Base-by-base conservation (phyloP, 2,329 filamentous ascomycete genomes). In the Aschersonia sp. region DNA sequence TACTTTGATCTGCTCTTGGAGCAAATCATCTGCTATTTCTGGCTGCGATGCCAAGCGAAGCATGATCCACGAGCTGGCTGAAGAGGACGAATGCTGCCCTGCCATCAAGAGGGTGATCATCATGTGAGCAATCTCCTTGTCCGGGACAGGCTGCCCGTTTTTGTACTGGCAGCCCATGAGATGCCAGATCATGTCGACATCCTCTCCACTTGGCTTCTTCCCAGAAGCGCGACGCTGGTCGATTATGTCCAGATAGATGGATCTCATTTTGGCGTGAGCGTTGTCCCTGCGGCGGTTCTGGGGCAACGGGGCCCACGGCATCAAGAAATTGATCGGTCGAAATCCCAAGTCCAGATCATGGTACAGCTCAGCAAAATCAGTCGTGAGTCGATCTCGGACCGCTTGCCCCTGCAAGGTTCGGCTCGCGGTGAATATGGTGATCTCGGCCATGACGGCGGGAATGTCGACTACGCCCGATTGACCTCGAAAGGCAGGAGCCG, bases 61-160 rank as follows among this genome's bases (percentile, higher is more conserved):
- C 55, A 89, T 66, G 54, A 87, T 85, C 84, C 84, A 90, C 8
- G 81, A 74, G 54, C 79, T 79, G n/a, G 83, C 83, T 0, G 84
- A 81, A 5, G 84, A 83, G 0, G 83, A 88, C 2, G 83, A 84
- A 66, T 90, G 85, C 59, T 92, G 85, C 45, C 85, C 85, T 8
- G 81, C 85, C 84, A 92, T 89, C 45, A 90, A 73, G 11, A 90
- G 72, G 0, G 84, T 84, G 58, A 89, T 90, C 85, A 90, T 88
- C 72, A 89, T 85, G 63, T 87, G 81, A 0, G 84, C 84, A 46
- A 90, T 78, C 59, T 90, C 84, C 54, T 79, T 74, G 60, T 90
- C 84, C 0, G 84, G 80, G 1, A 89, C 66, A 0, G 71, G 65
- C 9, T 68, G 72, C 44, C 85, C 84, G 55, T 85, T 72, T 66